Percentiles rank a stretch among this genome's conserved stretches.
These are phyloP conservation scores for Penicillium crystallinum DNA, from an alignment of 495 filamentous ascomycete species.

Conservation along the genomic window DNA sequence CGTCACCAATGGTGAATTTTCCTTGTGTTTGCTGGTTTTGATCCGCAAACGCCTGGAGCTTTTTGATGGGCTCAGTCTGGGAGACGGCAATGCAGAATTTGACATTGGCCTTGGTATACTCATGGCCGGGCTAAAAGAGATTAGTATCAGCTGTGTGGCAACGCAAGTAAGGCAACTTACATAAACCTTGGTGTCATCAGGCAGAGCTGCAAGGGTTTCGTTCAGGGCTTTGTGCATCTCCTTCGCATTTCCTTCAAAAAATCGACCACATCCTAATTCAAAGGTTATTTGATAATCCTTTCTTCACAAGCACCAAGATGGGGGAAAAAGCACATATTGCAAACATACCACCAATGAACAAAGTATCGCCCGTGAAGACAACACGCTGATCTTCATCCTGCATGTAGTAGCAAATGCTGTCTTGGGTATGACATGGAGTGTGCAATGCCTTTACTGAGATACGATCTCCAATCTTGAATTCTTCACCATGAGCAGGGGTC, in stretches of 20 bases:
- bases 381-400: constrained; percentile 75
- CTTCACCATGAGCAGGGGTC: constrained; percentile 67
- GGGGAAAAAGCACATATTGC: background rate
- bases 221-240: constrained; percentile 95
- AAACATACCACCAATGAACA: constrained; percentile 80
- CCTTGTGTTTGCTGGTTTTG: constrained; percentile 85
- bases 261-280: constrained; percentile 77
- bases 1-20: constrained; percentile 94
- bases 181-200: constrained; percentile 91
- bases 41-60: constrained; percentile 69
- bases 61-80: constrained; percentile 68
- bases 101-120: constrained; percentile 93
- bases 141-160: background rate
- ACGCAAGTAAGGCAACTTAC: constrained; percentile 41
- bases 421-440: constrained; percentile 96
- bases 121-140: constrained; percentile 70
- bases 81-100: constrained; percentile 75
- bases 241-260: constrained; percentile 86
- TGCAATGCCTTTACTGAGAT: constrained; percentile 86
- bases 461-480: constrained; percentile 74
- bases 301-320: background rate
- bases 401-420: constrained; percentile 90
- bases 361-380: constrained; percentile 93
- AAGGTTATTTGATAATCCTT: background rate
- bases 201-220: constrained; percentile 70